Percentiles rank a stretch among this genome's conserved stretches.
Evolutionary conservation across 306 rosid species (phyloP).

Genomic region (Cajanus cajan): DNA sequence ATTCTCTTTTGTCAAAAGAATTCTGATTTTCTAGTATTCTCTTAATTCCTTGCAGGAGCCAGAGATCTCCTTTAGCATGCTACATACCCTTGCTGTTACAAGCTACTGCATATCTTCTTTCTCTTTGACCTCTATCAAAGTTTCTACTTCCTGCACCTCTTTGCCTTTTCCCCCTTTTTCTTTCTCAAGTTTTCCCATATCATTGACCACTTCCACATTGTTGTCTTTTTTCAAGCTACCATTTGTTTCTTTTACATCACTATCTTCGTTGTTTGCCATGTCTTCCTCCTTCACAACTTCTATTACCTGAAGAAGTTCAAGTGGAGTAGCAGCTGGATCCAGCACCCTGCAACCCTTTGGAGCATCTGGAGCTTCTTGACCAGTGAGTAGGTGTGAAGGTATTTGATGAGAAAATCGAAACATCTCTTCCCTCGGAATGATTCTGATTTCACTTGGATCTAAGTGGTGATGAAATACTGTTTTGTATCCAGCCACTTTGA

Average conservation of each 20-base stretch:
- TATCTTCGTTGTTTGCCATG: conserved; percentile 31
- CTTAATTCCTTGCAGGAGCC: conserved; percentile 5
- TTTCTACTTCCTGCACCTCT: conserved; percentile 18
- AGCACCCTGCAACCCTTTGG: conserved; percentile 93
- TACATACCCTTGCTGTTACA: conserved; percentile 1
- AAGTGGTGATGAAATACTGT: conserved; percentile 69
- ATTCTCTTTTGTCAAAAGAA: conserved; percentile 32
- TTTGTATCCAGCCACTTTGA: conserved; percentile 91
- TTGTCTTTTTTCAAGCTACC: neutral
- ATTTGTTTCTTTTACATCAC: conserved; percentile 2
- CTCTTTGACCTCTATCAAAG: conserved; percentile 26
- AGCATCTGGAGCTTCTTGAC: conserved; percentile 71
- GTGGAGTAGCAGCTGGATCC: conserved; percentile 89
- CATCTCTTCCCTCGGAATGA: conserved; percentile 70
- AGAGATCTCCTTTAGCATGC: conserved; percentile 13
- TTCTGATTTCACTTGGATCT: conserved; percentile 57
- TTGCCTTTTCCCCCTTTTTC: conserved; percentile 11
- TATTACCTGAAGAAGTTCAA: conserved; percentile 67
- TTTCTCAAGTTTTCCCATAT: conserved; percentile 1
- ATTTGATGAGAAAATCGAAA: conserved; percentile 82
- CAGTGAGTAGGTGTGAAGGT: conserved; percentile 68
- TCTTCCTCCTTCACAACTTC: conserved; percentile 51
- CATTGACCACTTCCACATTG: conserved; percentile 1
- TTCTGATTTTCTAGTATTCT: conserved; percentile 16
- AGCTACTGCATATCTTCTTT: conserved; percentile 19